Evolutionary conservation across 768 basidiomycete species (phyloP).

Genomic region (Suillus americanus): DNA sequence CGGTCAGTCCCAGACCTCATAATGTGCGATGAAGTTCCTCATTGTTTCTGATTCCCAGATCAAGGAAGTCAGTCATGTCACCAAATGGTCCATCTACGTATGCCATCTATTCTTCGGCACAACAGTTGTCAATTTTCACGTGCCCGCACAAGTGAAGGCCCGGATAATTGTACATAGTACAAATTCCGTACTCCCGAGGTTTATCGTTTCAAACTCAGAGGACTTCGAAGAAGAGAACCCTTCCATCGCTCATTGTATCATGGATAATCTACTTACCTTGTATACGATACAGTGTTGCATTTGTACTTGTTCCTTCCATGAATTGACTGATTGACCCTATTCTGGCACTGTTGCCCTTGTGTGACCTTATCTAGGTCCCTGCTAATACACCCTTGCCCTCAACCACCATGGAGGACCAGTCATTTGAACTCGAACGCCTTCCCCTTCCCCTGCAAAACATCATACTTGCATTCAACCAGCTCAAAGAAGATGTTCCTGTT

Average conservation of each 20-base stretch:
- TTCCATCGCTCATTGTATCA: no score
- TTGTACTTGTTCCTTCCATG: no score
- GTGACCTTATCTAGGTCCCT: not conserved
- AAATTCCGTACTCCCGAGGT: no score
- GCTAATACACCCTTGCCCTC: not conserved
- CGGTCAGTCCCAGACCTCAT: slow-evolving; percentile 41
- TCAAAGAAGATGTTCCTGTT: not conserved
- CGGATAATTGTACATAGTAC: no score
- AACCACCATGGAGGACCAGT: not conserved
- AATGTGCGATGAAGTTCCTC: not conserved
- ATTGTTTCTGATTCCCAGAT: slow-evolving; percentile 41
- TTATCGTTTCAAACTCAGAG: no score
- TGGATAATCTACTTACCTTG: no score
- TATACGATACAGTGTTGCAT: no score
- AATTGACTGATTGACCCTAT: no score
- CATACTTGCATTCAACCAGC: not conserved
- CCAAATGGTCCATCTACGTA: slow-evolving; percentile 61
- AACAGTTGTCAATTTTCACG: slow-evolving; percentile 80
- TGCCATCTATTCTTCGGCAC: slow-evolving; percentile 90
- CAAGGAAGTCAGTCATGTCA: slow-evolving; percentile 71
- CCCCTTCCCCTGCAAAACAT: not conserved
- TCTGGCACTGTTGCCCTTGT: no score
- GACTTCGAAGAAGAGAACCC: no score
- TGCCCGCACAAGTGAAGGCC: no score
- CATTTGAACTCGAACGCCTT: not conserved